Percentiles rank a stretch among this genome's conserved stretches.
These are phyloP conservation scores for Pichiaceae sp. DNA, from an alignment of 1,139 yeast genomes.

Conservation along the genomic window DNA sequence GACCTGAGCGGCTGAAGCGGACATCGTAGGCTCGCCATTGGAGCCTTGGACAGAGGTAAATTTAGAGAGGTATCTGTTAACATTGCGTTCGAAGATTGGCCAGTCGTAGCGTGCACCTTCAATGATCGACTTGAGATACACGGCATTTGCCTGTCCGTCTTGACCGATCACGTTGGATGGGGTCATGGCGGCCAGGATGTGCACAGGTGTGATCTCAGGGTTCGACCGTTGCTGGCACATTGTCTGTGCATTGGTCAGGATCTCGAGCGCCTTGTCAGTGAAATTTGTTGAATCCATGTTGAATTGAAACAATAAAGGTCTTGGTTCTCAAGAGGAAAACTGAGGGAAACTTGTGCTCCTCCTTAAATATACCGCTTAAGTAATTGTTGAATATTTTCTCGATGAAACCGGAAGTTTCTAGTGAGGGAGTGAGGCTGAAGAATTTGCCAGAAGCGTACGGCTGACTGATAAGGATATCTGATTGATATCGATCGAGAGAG, in stretches of 20 bases:
- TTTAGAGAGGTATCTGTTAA: constrained; percentile 74
- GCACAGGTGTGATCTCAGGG: constrained; percentile 77
- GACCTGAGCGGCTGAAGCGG: constrained; percentile 22
- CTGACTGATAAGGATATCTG: too few species aligned
- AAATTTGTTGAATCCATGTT: constrained; percentile 51
- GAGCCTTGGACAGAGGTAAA: constrained; percentile 87
- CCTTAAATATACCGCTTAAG: background rate
- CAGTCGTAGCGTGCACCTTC: constrained; percentile 89
- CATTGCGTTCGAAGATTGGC: constrained; percentile 67
- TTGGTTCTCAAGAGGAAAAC: too few species aligned
- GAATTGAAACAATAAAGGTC: too few species aligned
- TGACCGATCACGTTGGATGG: constrained; percentile 45
- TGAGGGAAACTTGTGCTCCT: too few species aligned
- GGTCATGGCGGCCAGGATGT: constrained; percentile 86
- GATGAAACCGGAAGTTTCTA: too few species aligned
- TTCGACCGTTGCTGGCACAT: constrained; percentile 81
- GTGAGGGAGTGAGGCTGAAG: too few species aligned
- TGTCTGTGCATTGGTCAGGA: constrained; percentile 71
- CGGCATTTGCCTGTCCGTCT: constrained; percentile 38
- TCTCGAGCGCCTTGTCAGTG: constrained; percentile 86
- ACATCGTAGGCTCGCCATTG: constrained; percentile 22
- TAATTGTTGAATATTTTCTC: background rate
- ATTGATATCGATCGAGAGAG: too few species aligned
- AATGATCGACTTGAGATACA: constrained; percentile 74
- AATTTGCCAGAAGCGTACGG: too few species aligned